Percentiles rank a stretch among this genome's conserved stretches.
Evolutionary conservation across 2,329 filamentous ascomycete genomes (phyloP).

Genomic region (Rhexocercosporidium sp.): DNA sequence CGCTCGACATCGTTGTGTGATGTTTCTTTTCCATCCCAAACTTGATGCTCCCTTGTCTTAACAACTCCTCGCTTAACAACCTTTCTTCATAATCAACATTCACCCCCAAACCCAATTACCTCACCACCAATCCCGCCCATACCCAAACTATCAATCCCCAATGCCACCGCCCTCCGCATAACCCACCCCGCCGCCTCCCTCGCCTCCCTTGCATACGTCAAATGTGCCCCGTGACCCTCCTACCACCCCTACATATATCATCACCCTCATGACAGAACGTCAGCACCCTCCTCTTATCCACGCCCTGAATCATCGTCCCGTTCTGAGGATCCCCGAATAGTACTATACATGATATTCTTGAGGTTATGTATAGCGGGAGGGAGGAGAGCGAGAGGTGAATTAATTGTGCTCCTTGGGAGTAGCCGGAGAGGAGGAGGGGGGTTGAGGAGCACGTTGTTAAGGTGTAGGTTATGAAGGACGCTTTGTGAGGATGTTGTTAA

Average conservation of each 20-base stretch:
- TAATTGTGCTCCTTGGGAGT: slow-evolving; percentile 39
- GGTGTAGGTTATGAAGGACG: slow-evolving; percentile 31
- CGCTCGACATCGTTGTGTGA: too few species aligned
- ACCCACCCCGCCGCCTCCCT: slow-evolving; percentile 35
- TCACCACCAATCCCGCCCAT: slow-evolving; percentile 15
- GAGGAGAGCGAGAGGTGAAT: slow-evolving; percentile 34
- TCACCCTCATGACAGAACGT: slow-evolving; percentile 34
- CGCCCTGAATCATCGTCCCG: slow-evolving; percentile 31
- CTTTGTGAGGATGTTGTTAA: slow-evolving; percentile 20
- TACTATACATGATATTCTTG: slow-evolving; percentile 32
- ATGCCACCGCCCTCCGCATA: slow-evolving; percentile 26
- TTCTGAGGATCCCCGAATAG: slow-evolving; percentile 40
- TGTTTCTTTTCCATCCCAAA: too few species aligned
- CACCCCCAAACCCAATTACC: too few species aligned
- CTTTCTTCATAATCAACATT: too few species aligned
- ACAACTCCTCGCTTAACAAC: too few species aligned
- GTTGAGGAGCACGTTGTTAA: slow-evolving; percentile 32
- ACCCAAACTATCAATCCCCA: slow-evolving; percentile 36
- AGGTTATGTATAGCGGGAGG: slow-evolving; percentile 23
- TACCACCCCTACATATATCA: slow-evolving; percentile 35
- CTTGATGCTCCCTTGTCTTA: too few species aligned
- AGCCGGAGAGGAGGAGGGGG: slow-evolving; percentile 35
- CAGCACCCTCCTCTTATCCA: slow-evolving; percentile 31
- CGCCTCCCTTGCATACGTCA: slow-evolving; percentile 36
- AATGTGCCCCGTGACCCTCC: slow-evolving; percentile 27